phyloP scores from a whole-genome alignment of 2,329 filamentous ascomycete species.

The Cytospora schulzeri region DNA sequence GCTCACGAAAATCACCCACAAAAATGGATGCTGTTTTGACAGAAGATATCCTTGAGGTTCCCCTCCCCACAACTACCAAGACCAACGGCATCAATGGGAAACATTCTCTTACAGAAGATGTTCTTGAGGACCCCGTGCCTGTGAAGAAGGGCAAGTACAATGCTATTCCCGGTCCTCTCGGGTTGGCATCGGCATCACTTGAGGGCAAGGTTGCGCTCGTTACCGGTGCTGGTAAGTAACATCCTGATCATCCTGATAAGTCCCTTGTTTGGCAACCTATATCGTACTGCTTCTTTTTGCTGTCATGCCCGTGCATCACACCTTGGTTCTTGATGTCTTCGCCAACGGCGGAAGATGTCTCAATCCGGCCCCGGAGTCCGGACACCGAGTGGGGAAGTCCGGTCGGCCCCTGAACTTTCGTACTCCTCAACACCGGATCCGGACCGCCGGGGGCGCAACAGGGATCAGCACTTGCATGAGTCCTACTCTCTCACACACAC shows the following conservation, averaged over 20 bases:
- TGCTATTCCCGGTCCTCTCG: slow-evolving; percentile 42
- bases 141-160: slow-evolving; percentile 39
- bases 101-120: slow-evolving; percentile 21
- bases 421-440: neutral
- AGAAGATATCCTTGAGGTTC: slow-evolving; percentile 18
- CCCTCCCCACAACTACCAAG: slow-evolving; percentile 1
- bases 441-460: neutral
- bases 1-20: neutral
- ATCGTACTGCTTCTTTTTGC: no score
- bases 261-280: no score
- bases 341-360: neutral
- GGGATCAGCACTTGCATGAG: slow-evolving; percentile 3
- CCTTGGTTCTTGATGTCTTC: neutral
- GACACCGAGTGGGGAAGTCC: slow-evolving; percentile 20
- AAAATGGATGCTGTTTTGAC: slow-evolving; percentile 24
- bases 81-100: slow-evolving; percentile 16
- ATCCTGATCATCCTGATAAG: neutral
- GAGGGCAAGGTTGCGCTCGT: slow-evolving; percentile 43
- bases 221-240: slow-evolving; percentile 42
- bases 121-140: slow-evolving; percentile 26
- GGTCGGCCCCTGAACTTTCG: neutral
- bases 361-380: neutral
- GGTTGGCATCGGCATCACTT: slow-evolving; percentile 42
- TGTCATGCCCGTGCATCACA: slow-evolving; percentile 4
- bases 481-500: neutral